Conservation (phyloP, 805 yeast genomes). For the Sugiyamaella floridensis region DNA sequence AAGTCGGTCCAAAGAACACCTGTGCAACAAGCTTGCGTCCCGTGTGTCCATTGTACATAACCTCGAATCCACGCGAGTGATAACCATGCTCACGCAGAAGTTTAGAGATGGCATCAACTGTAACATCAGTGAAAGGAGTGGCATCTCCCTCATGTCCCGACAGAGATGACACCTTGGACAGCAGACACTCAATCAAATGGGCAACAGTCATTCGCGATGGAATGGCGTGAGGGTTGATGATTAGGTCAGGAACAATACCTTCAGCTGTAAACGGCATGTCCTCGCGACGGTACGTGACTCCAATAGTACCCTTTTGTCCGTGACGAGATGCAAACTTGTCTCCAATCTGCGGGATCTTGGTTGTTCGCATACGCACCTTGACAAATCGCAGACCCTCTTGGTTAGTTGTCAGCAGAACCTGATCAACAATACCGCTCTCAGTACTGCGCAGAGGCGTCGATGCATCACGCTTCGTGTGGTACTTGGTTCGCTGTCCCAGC, state of each 20-base stretch:
- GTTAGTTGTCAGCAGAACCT: slow-evolving; percentile 91
- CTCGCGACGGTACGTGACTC: slow-evolving; percentile 96
- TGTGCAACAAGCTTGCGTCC: slow-evolving; percentile 98
- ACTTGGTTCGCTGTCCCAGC: slow-evolving; percentile 96
- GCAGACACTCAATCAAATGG: slow-evolving; percentile 94
- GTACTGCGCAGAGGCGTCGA: slow-evolving; percentile 95
- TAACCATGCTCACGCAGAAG: slow-evolving; percentile 91
- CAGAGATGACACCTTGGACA: slow-evolving; percentile 89
- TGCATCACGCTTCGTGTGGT: slow-evolving; percentile 97
- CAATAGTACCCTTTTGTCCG: slow-evolving; percentile 99
- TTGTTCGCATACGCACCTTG: slow-evolving; percentile 97
- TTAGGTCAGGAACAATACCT: slow-evolving; percentile 95
- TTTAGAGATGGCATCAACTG: slow-evolving; percentile 93
- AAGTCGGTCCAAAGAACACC: slow-evolving; percentile 98
- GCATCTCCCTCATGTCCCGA: slow-evolving; percentile 99
- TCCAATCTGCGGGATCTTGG: slow-evolving; percentile 97
- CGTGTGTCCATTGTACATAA: slow-evolving; percentile 98
- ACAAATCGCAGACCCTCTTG: slow-evolving; percentile 98
- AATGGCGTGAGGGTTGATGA: slow-evolving; percentile 98
- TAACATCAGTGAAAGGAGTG: slow-evolving; percentile 96
- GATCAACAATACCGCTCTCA: slow-evolving; percentile 97
- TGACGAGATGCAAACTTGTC: slow-evolving; percentile 99
- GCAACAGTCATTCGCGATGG: slow-evolving; percentile 99
- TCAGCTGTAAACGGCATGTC: slow-evolving; percentile 97
- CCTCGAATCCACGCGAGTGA: slow-evolving; percentile 97